These are phyloP conservation scores for Teunomyces barrocoloradensis DNA, from an alignment of 805 yeast genomes.

Conservation along the genomic window DNA sequence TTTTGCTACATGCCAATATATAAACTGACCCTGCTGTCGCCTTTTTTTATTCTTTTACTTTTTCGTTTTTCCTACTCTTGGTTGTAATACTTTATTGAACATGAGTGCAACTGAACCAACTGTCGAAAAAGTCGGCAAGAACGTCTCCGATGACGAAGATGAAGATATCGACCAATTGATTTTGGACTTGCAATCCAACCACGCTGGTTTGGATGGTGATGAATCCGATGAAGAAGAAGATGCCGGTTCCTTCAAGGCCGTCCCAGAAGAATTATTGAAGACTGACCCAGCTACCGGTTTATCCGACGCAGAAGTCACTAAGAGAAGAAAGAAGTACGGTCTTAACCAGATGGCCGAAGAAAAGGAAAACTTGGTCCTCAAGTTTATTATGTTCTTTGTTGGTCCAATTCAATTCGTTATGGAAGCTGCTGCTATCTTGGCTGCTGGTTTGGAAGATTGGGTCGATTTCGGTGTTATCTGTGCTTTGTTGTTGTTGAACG, in stretches of 20 bases:
- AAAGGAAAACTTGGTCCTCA: constrained; percentile 71
- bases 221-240: constrained; percentile 26
- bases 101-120: constrained; percentile 51
- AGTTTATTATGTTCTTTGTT: constrained; percentile 82
- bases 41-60: constrained; percentile 1
- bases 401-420: constrained; percentile 97
- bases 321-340: constrained; percentile 89
- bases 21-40: constrained; percentile 1
- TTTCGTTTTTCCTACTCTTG: constrained; percentile 5
- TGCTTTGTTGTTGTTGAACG: constrained; percentile 82
- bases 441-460: constrained; percentile 97
- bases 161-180: constrained; percentile 63
- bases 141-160: constrained; percentile 53
- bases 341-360: constrained; percentile 89
- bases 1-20: constrained; percentile 1
- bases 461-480: constrained; percentile 97
- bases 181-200: constrained; percentile 73
- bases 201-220: constrained; percentile 29
- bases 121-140: constrained; percentile 50
- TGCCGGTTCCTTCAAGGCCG: constrained; percentile 53
- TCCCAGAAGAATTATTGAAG: constrained; percentile 81
- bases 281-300: constrained; percentile 81
- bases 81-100: constrained; percentile 6
- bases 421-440: constrained; percentile 95
- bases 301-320: constrained; percentile 69